Percentiles rank a stretch among this genome's conserved stretches.
These are phyloP conservation scores for Carex kokanica DNA, from an alignment of 176 grass and related monocot species.

Conservation along the genomic window DNA sequence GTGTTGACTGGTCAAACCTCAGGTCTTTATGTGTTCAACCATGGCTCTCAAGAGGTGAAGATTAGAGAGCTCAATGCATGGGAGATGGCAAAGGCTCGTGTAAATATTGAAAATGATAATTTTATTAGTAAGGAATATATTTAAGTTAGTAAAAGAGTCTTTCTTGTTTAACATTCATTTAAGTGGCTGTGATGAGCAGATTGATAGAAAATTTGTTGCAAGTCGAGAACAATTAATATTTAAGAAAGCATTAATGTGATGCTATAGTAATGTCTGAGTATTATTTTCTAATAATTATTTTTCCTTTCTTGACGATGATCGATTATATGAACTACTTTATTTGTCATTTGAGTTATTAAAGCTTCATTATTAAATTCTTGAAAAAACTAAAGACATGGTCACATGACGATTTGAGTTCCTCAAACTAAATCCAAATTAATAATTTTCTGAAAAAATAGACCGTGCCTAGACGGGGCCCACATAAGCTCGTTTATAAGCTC, in stretches of 20 bases:
- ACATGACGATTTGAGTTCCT: neutral
- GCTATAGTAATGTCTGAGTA: neutral
- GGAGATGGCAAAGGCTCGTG: slow-evolving; percentile 44
- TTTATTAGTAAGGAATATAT: slow-evolving; percentile 13
- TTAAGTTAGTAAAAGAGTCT: neutral
- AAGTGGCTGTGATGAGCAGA: neutral
- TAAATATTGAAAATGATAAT: slow-evolving; percentile 30
- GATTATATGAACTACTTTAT: too few species aligned
- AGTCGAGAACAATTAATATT: neutral
- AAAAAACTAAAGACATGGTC: neutral
- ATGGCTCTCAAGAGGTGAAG: slow-evolving; percentile 39
- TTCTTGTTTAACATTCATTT: neutral
- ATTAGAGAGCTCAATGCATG: slow-evolving; percentile 52
- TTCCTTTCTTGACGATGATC: neutral
- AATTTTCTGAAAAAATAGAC: neutral
- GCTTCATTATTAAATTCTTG: too few species aligned
- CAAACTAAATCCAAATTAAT: neutral
- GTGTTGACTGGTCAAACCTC: slow-evolving; percentile 22
- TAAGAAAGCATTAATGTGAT: neutral
- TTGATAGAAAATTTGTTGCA: neutral
- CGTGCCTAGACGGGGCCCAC: neutral
- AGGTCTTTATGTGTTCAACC: slow-evolving; percentile 54
- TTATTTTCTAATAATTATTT: neutral
- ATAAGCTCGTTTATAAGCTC: neutral
- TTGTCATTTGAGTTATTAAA: too few species aligned